Evolutionary conservation across 1,139 yeast species (phyloP).

Genomic region (Suhomyces kunorum): DNA sequence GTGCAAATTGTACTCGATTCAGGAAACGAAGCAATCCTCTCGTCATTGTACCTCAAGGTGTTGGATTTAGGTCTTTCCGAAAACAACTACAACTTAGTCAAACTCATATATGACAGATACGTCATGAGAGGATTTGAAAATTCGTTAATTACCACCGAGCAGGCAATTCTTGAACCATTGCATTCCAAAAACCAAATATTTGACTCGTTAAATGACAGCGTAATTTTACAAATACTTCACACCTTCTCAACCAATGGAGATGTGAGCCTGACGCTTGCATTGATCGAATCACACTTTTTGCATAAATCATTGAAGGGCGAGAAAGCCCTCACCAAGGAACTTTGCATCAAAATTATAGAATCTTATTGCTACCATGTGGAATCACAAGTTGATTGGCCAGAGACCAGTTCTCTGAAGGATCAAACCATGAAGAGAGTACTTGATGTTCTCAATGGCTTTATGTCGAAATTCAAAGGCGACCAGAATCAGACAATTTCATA

Average conservation of each 20-base stretch:
- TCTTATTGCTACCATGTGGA: constrained; percentile 37
- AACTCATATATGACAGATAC: constrained; percentile 29
- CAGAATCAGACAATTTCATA: constrained; percentile 21
- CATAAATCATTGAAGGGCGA: constrained; percentile 37
- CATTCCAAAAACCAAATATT: constrained; percentile 10
- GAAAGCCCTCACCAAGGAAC: constrained; percentile 34
- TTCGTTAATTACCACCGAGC: constrained; percentile 26
- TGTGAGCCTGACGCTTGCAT: constrained; percentile 33
- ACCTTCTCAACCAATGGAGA: constrained; percentile 42
- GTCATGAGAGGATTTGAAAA: constrained; percentile 33
- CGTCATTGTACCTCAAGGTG: constrained; percentile 24
- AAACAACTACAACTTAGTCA: constrained; percentile 32
- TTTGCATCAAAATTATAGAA: constrained; percentile 37
- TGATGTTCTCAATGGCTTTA: constrained; percentile 35
- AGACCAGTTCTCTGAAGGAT: constrained; percentile 21
- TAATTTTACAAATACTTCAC: constrained; percentile 29
- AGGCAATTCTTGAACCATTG: constrained; percentile 23
- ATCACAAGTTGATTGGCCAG: constrained; percentile 14
- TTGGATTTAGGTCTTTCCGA: constrained; percentile 27
- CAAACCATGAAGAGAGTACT: constrained; percentile 31
- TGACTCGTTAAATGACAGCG: constrained; percentile 13
- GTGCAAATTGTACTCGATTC: neutral
- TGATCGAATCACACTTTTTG: constrained; percentile 42
- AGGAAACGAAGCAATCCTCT: constrained; percentile 5
- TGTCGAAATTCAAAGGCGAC: constrained; percentile 17